Evolutionary conservation across 352 stramenopile genomes (phyloP), one percentile per base, ranked within the genome.

Genomic region (Elongisporangium undulatum): DNA sequence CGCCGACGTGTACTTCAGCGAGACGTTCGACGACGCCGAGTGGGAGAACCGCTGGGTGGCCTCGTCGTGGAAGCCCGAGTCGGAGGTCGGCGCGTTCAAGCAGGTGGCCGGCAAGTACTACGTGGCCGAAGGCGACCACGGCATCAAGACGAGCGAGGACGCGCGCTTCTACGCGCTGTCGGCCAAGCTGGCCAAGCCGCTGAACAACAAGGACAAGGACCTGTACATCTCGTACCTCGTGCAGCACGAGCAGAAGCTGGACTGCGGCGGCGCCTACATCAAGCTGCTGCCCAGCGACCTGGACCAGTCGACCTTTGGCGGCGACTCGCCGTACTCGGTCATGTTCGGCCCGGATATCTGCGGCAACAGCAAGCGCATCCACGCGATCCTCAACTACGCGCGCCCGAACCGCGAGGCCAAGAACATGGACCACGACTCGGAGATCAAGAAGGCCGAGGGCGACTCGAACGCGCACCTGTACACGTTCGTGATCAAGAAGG

Each of bases 281-380:
- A 99, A 99, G 80, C 87, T 99, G 52, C 74, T 99, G 48, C 87
- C 94, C 21, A 82, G 75, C n/a, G 82, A 88, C 24, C 89, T 98
- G 61, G 93, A 99, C 69, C 71, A 96, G 64, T 79, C 63, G 23
- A 96, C 83, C 45, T 99, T 99, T 75, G 95, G 92, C 57, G 96
- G 96, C 38, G 96, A 99, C 57, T 96, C 94, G 38, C 79, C 87
- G 8, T 99, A 99, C 74, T 67, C 73, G 49, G 85, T 99, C 71
- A 99, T 99, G 98, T 99, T 99, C 77, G 98, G 98, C 61, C 98
- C 98, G 3, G 98, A 99, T 74, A 97, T 99, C 45, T 99, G 98
- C 70, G 98, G 98, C 61, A 90, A 73, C 69, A 98, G 87, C 71
- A 97, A 97, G 63, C 95, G 96, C 66, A 99, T 96, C 4, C 98